phyloP scores from a whole-genome alignment of 2,329 filamentous ascomycete genomes.

The Sclerotinia trifoliorum region DNA sequence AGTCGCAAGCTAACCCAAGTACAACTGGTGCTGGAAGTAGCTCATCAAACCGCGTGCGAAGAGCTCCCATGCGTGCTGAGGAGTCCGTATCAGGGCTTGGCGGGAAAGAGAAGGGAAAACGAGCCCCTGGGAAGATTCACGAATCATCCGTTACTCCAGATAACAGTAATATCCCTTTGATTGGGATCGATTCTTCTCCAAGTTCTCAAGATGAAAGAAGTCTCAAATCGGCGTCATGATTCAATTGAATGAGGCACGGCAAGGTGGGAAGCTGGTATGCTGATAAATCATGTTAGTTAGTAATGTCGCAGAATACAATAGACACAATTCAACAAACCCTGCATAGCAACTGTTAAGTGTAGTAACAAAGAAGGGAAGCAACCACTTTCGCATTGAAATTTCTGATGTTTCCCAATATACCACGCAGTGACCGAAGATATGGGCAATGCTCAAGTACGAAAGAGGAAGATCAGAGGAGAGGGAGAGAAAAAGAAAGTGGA shows the following conservation, averaged over 20 bases:
- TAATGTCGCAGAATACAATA: background rate
- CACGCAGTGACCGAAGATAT: no score
- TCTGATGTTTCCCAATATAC: background rate
- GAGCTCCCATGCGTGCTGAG: background rate
- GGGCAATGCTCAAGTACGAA: background rate
- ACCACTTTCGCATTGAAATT: background rate
- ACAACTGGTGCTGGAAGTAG: background rate
- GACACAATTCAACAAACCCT: no score
- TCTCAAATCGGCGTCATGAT: background rate
- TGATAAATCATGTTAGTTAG: background rate
- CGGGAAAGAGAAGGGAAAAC: background rate
- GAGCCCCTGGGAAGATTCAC: background rate
- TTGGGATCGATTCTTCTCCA: background rate
- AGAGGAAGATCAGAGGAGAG: no score
- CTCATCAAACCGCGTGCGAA: background rate
- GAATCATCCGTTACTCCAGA: background rate
- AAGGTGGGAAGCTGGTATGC: background rate
- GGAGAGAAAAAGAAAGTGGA: no score
- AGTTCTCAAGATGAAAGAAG: slow-evolving; percentile 2
- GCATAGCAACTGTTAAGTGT: background rate
- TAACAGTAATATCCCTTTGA: background rate
- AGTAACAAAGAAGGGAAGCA: background rate
- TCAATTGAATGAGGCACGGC: background rate
- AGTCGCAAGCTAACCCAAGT: background rate
- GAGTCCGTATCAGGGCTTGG: background rate